phyloP scores from a whole-genome alignment of 306 rosid species.

The Acacia crassicarpa region DNA sequence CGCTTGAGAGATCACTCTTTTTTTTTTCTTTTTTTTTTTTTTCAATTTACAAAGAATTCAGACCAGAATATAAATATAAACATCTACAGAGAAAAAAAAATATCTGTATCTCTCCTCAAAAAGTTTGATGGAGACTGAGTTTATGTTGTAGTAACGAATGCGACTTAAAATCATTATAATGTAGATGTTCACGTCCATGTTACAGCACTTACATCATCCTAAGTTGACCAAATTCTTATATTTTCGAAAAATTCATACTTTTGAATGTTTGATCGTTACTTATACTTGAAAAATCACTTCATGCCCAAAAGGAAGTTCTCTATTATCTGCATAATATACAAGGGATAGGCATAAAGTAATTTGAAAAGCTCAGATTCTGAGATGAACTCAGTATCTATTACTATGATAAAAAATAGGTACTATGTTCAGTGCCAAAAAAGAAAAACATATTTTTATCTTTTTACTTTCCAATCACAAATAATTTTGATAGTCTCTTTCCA shows the following conservation, averaged over 20 bases:
- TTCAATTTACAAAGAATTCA: not conserved
- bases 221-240: not conserved
- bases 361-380: not conserved
- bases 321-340: not conserved
- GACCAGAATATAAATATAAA: not conserved
- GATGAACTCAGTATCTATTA: not conserved
- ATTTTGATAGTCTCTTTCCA: too few species aligned
- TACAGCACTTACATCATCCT: not conserved
- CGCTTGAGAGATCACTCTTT: not conserved
- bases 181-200: not conserved
- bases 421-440: too few species aligned
- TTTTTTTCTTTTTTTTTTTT: not conserved
- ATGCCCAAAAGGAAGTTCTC: not conserved
- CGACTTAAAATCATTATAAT: not conserved
- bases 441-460: too few species aligned
- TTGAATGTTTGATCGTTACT: not conserved
- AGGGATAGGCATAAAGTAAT: not conserved
- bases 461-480: too few species aligned
- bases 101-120: not conserved
- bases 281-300: not conserved
- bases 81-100: not conserved
- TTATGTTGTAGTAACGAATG: not conserved
- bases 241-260: not conserved
- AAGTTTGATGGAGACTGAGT: not conserved
- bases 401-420: too few species aligned